Base-by-base conservation (phyloP, 2,329 filamentous ascomycete genomes). In the Sphaerostilbella broomeana region DNA sequence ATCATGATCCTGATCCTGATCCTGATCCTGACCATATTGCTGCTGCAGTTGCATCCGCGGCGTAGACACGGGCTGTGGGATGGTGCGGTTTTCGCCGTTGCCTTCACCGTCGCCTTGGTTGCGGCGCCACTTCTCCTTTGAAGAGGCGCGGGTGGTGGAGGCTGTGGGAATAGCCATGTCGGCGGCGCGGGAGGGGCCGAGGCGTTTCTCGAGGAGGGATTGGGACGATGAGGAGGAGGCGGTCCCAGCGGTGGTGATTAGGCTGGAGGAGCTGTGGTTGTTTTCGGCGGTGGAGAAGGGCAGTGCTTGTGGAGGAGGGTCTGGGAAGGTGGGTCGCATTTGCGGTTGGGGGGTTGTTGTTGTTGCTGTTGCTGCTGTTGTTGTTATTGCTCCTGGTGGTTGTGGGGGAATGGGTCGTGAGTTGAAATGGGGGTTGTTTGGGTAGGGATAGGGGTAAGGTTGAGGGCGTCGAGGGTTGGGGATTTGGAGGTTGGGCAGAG, bases 131-230 rank as follows among this genome's bases (percentile, higher is more conserved):
- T 31, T 34, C 22, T 50, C 44, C 9, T 49, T 47, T 11, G 44
- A 39, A 44, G 53, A 53, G 43, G 13, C 40, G 32, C 10, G 28
- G 45, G 46, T 50, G 46, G 15, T 35, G 32, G n/a, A 37, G 30
- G 51, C 40, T 6, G 51, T 52, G 4, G 58, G 52, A n/a, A 63
- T 54, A 29, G 63, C 51, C 47, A 78, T 64, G 32, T 64, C 60
- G 3, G 67, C 67, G 1, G 72, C 73, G 40, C 65, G 67, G 36
- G 70, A 66, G 18, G 57, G 60, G 6, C 73, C 72, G 15, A 75
- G 53, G 4, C 73, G 64, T 51, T 77, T 77, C 16, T 70, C 66
- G 7, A 76, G 64, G 20, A 77, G 64, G 4, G 69, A 64, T 30
- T 65, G 65, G 21, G 63, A 52, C 10, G 50, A 49, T 20, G 61